These are phyloP conservation scores for Diplodia intermedia DNA, from an alignment of 2,329 filamentous ascomycete genomes.

Conservation along the genomic window DNA sequence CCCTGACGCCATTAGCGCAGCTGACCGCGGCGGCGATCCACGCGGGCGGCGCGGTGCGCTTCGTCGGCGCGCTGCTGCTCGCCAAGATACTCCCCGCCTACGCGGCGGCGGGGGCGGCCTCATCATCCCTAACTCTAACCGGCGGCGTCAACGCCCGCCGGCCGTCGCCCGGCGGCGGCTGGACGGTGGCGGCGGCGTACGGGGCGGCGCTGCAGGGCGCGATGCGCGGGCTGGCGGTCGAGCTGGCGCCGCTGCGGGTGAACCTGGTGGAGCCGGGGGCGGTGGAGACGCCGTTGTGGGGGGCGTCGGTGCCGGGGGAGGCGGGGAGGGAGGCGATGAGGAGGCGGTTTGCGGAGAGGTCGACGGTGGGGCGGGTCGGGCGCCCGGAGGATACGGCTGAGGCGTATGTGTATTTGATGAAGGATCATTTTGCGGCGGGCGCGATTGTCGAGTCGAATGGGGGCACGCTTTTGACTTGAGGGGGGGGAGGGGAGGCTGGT, in stretches of 20 bases:
- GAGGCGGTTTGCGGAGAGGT: constrained; percentile 39
- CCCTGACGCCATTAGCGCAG: constrained; percentile 39
- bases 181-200: constrained; percentile 41
- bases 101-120: constrained; percentile 39
- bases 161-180: constrained; percentile 43
- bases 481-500: no score
- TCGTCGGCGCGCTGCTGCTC: constrained; percentile 47
- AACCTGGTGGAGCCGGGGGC: constrained; percentile 67
- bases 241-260: constrained; percentile 68
- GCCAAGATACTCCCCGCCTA: constrained; percentile 51
- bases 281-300: constrained; percentile 55
- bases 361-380: constrained; percentile 42
- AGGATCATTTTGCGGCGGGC: constrained; percentile 56
- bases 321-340: constrained; percentile 8
- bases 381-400: constrained; percentile 48
- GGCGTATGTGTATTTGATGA: constrained; percentile 57
- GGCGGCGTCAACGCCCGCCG: constrained; percentile 47
- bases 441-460: constrained; percentile 54
- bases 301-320: constrained; percentile 29
- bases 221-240: constrained; percentile 64
- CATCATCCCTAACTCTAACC: constrained; percentile 52
- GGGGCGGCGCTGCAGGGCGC: constrained; percentile 50
- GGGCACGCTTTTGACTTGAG: constrained; percentile 36
- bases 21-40: constrained; percentile 40
- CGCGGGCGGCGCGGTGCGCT: constrained; percentile 43